Conservation (phyloP, 2,329 filamentous ascomycete species). For the Cladosporium sp. region DNA sequence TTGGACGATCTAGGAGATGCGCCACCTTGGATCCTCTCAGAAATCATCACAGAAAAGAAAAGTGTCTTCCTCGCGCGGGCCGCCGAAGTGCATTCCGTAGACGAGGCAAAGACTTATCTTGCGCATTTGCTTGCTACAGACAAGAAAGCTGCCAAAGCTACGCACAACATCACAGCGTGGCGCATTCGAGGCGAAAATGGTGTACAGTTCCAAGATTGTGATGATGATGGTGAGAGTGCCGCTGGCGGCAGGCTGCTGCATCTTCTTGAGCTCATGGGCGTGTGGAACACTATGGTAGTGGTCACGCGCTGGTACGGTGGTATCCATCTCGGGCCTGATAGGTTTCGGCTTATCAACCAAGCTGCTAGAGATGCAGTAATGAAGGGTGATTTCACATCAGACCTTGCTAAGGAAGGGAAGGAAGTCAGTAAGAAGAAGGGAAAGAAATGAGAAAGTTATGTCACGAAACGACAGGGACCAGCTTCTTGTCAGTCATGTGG, state of each 20-base stretch:
- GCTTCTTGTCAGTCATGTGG: neutral
- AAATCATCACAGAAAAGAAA: constrained; percentile 72
- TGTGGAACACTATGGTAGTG: constrained; percentile 89
- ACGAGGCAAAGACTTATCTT: constrained; percentile 67
- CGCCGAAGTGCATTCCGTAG: constrained; percentile 63
- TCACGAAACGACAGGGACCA: no score
- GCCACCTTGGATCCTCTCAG: constrained; percentile 70
- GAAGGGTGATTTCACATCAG: constrained; percentile 54
- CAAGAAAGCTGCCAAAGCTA: constrained; percentile 77
- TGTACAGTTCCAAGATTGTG: constrained; percentile 74
- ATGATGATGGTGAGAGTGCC: constrained; percentile 93
- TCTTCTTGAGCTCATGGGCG: constrained; percentile 89
- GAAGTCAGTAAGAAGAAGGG: constrained; percentile 5
- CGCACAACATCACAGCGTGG: constrained; percentile 96
- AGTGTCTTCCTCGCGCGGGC: constrained; percentile 82
- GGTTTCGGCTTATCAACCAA: constrained; percentile 86
- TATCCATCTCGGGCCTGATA: constrained; percentile 77
- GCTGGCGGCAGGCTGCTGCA: constrained; percentile 82
- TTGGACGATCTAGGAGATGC: constrained; percentile 35
- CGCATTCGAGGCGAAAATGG: constrained; percentile 61
- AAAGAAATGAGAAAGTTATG: constrained; percentile 1
- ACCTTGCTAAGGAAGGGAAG: neutral
- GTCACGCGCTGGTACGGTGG: constrained; percentile 96
- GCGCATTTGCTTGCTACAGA: constrained; percentile 75
- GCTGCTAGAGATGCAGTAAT: constrained; percentile 81